Evolutionary conservation across 345 rosid species (phyloP).

Genomic region (Camelina neglecta): DNA sequence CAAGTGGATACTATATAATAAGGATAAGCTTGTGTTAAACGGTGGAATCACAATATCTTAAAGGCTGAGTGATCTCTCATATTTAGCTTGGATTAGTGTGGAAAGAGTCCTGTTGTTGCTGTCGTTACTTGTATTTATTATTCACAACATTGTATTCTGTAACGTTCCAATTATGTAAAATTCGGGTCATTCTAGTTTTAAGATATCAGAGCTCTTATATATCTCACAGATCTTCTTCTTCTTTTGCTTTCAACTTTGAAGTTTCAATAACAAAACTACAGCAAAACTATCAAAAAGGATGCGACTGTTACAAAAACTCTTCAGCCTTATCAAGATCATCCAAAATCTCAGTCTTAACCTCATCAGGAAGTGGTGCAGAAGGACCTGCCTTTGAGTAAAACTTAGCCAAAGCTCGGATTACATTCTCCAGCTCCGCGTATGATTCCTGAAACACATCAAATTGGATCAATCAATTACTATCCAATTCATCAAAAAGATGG

Average conservation of each 20-base stretch:
- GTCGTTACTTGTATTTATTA: slow-evolving; percentile 27
- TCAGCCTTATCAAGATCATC: slow-evolving; percentile 63
- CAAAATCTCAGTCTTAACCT: slow-evolving; percentile 67
- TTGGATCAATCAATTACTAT: not conserved
- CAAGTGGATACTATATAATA: not conserved
- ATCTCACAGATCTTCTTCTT: not conserved
- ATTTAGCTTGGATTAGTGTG: slow-evolving; percentile 7
- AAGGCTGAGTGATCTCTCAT: slow-evolving; percentile 23
- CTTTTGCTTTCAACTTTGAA: slow-evolving; percentile 9
- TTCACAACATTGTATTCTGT: slow-evolving; percentile 30
- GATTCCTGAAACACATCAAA: slow-evolving; percentile 65
- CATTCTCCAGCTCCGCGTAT: slow-evolving; percentile 75
- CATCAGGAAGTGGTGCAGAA: slow-evolving; percentile 77
- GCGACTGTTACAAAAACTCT: slow-evolving; percentile 59
- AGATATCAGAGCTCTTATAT: not conserved
- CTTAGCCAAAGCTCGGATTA: slow-evolving; percentile 66
- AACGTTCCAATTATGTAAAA: not conserved
- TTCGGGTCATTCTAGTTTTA: not conserved
- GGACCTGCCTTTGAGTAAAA: slow-evolving; percentile 93
- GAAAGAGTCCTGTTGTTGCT: slow-evolving; percentile 4
- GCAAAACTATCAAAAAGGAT: slow-evolving; percentile 5
- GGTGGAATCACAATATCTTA: not conserved
- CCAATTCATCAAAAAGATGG: not conserved
- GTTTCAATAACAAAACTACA: not conserved
- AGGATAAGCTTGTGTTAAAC: slow-evolving; percentile 12